phyloP scores from a whole-genome alignment of 768 basidiomycete genomes.

The Candolleomyces eurysporus region DNA sequence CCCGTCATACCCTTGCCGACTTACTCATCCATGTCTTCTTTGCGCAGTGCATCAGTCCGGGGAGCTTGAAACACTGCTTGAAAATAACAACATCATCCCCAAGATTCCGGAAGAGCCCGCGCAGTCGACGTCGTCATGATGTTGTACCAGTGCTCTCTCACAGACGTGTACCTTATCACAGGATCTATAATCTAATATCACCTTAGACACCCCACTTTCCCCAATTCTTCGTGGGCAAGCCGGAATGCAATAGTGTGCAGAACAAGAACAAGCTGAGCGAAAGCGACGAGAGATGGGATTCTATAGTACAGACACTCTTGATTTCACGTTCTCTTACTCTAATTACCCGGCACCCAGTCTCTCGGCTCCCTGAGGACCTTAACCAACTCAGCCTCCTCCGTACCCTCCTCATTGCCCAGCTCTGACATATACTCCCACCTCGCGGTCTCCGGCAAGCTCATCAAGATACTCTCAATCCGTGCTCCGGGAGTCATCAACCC shows the following conservation, averaged over 20 bases:
- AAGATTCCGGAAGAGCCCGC: constrained; percentile 32
- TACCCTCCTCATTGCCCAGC: constrained; percentile 59
- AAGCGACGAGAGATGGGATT: too few relatives aligned
- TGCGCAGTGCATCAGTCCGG: constrained; percentile 91
- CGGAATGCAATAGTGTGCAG: too few relatives aligned
- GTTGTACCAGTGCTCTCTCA: not conserved
- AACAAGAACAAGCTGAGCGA: too few relatives aligned
- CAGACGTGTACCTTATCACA: not conserved
- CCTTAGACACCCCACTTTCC: not conserved
- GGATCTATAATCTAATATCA: not conserved
- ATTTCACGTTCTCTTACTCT: not conserved
- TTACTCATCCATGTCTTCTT: constrained; percentile 8
- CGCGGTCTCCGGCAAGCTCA: constrained; percentile 85
- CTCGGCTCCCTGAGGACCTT: constrained; percentile 58
- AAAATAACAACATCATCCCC: constrained; percentile 68
- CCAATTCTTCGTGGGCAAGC: not conserved
- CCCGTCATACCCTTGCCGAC: constrained; percentile 1
- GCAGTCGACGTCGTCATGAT: constrained; percentile 5
- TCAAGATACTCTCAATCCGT: constrained; percentile 85
- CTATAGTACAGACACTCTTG: too few relatives aligned
- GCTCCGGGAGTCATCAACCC: constrained; percentile 83
- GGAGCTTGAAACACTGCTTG: constrained; percentile 81
- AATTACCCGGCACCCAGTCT: constrained; percentile 58
- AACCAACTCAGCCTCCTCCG: constrained; percentile 65
- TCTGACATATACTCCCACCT: constrained; percentile 90